phyloP scores from a whole-genome alignment of 805 yeast genomes.

The Saccharomycopsis fermentans region DNA sequence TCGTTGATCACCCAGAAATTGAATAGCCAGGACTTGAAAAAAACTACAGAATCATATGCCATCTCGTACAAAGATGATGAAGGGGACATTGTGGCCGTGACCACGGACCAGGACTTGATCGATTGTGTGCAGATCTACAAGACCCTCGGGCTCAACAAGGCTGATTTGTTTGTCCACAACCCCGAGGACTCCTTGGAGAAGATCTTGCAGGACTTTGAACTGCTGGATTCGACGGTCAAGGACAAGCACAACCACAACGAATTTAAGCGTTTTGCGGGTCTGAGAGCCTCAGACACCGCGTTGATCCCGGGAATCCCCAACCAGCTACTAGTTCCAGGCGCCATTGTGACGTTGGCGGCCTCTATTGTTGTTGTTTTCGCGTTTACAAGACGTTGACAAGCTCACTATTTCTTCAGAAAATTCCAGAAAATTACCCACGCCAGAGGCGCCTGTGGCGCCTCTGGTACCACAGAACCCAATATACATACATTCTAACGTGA shows the following conservation, averaged over 20 bases:
- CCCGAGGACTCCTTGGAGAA: constrained; percentile 37
- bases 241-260: background rate
- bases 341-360: constrained; percentile 48
- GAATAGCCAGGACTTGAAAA: constrained; percentile 27
- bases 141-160: constrained; percentile 42
- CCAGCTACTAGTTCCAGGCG: constrained; percentile 54
- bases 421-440: too few relatives aligned
- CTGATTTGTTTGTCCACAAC: constrained; percentile 65
- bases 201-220: background rate
- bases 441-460: too few relatives aligned
- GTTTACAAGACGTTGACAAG: constrained; percentile 28
- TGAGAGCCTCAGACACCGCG: constrained; percentile 1
- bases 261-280: background rate
- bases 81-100: constrained; percentile 68
- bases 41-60: constrained; percentile 32
- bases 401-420: too few relatives aligned
- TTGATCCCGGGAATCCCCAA: constrained; percentile 47
- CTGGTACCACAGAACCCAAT: too few relatives aligned
- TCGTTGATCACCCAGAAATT: constrained; percentile 30
- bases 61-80: constrained; percentile 78
- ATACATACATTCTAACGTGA: too few relatives aligned
- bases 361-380: constrained; percentile 47
- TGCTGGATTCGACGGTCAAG: background rate
- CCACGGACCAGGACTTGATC: constrained; percentile 59
- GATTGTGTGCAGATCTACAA: constrained; percentile 61